Conservation (phyloP, 257 asterid species). For the Rubia yunnanensis region DNA sequence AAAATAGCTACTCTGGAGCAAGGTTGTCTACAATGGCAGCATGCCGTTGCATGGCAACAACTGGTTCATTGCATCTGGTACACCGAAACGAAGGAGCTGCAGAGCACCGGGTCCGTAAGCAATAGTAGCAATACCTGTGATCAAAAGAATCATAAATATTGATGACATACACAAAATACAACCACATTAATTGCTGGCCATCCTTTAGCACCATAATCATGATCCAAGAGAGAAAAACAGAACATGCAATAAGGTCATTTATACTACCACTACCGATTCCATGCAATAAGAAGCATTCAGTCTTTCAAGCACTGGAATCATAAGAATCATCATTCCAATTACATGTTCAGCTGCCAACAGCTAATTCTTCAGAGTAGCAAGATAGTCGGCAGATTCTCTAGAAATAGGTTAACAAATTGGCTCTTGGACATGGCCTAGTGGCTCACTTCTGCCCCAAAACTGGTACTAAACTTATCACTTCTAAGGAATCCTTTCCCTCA, state of each 20-base stretch:
- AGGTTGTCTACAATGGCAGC: conserved; percentile 30
- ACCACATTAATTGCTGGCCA: background rate
- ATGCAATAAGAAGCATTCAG: background rate
- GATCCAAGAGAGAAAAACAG: background rate
- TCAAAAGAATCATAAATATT: conserved; percentile 6
- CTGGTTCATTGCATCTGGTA: conserved; percentile 69
- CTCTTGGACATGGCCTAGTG: background rate
- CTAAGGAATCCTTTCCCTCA: background rate
- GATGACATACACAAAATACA: background rate
- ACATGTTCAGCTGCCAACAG: background rate
- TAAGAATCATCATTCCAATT: background rate
- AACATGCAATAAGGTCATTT: background rate
- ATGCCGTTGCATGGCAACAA: conserved; percentile 82
- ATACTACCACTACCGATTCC: background rate
- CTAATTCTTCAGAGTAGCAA: too few species aligned
- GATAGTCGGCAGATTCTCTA: background rate
- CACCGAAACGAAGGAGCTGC: conserved; percentile 72
- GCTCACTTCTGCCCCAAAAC: conserved; percentile 4
- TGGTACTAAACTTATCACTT: background rate
- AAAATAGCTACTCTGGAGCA: conserved; percentile 25
- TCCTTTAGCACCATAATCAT: background rate
- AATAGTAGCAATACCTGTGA: conserved; percentile 82
- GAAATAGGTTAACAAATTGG: background rate
- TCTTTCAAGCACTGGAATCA: background rate
- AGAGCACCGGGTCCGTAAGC: conserved; percentile 78